Base-by-base conservation (phyloP, 441 rosid genomes). In the Euphorbia celastroides region DNA sequence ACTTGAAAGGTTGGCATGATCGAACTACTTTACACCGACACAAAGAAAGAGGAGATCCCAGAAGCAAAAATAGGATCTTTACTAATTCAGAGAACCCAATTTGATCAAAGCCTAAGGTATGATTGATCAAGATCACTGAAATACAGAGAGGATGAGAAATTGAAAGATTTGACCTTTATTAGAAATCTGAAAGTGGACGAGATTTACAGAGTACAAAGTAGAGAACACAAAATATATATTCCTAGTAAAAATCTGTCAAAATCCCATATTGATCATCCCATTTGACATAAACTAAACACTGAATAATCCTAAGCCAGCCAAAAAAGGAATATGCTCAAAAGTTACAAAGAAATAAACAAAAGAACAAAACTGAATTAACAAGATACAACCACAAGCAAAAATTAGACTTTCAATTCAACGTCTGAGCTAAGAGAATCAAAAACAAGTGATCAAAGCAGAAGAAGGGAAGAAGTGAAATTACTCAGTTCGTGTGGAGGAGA, bases 1-100 rank as follows among this genome's bases (percentile, higher is more conserved):
- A 76, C 59, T 67, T 62, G 89, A 60, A 54, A 70, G 65, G 76
- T 77, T 34, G 85, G 66, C 62, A 73, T 57, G 57, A 65, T 41
- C 36, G 78, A 54, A n/a, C n/a, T n/a, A n/a, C n/a, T 60, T 69
- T 60, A 62, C 50, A 55, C n/a, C n/a, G 68, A 66, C 65, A 0
- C 59, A 64, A 62, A 52, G 16, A 16, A 32, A 23, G 30, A 55
- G n/a, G 30, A 38, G 41, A 36, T n/a, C n/a, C n/a, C n/a, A n/a
- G n/a, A n/a, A n/a, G 48, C 48, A 42, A 42, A 42, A 7, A 10
- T 42, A n/a, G 66, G 57, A 52, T 52, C 7, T 11, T 7, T 31
- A 11, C 16, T 3, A 42, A 57, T 19, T 19, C 5, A n/a, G 2
- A 27, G 19, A 19, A 50, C 55, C 57, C 28, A 20, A 20, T 20